Conservation (phyloP, 495 filamentous ascomycete genomes). For the Cercophora scortea region DNA sequence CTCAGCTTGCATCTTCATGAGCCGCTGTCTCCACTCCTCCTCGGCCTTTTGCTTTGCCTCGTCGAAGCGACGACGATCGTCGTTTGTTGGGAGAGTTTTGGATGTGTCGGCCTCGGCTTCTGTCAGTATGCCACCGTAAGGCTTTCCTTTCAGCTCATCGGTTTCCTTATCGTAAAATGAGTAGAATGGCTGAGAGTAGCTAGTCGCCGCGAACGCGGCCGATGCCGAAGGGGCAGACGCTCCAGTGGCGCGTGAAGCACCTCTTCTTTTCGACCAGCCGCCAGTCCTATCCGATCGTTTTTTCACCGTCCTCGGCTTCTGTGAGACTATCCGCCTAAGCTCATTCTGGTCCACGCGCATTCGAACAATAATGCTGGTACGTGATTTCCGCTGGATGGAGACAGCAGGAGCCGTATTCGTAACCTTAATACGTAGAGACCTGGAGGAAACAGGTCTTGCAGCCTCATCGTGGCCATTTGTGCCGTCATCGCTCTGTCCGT, state of each 20-base stretch:
- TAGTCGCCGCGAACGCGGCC: constrained; percentile 47
- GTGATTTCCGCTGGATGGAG: constrained; percentile 30
- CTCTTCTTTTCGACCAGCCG: constrained; percentile 10
- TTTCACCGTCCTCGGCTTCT: constrained; percentile 34
- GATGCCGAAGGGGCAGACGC: constrained; percentile 13
- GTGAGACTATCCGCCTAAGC: constrained; percentile 51
- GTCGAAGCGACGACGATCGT: constrained; percentile 79
- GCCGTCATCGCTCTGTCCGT: constrained; percentile 25
- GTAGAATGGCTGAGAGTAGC: constrained; percentile 62
- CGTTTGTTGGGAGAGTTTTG: constrained; percentile 70
- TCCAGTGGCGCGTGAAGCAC: constrained; percentile 1
- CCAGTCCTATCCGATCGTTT: constrained; percentile 32
- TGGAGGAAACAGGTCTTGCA: constrained; percentile 26
- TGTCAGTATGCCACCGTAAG: constrained; percentile 87
- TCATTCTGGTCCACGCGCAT: constrained; percentile 54
- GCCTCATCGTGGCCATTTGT: constrained; percentile 20
- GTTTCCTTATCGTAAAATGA: constrained; percentile 78
- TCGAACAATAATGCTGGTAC: constrained; percentile 26
- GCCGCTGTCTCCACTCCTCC: constrained; percentile 70
- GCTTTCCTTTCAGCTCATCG: constrained; percentile 85
- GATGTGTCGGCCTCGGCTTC: constrained; percentile 88
- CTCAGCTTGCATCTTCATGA: constrained; percentile 40
- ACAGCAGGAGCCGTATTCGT: constrained; percentile 8
- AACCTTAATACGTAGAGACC: constrained; percentile 34
- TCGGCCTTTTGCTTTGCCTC: constrained; percentile 81